Evolutionary conservation across 2,329 filamentous ascomycete genomes (phyloP).

Genomic region (Venturia effusa): DNA sequence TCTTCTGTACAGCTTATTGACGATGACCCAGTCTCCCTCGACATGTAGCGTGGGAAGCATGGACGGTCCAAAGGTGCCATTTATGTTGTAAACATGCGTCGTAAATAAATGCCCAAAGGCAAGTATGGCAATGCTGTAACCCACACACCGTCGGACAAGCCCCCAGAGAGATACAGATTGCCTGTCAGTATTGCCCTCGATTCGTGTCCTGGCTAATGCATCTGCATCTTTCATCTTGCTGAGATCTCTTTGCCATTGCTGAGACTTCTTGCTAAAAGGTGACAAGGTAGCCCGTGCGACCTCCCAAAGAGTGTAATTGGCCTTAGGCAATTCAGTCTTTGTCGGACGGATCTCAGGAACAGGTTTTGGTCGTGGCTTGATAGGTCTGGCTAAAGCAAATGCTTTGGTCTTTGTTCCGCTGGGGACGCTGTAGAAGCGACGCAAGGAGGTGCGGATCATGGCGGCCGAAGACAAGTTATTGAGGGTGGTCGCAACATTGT

Average conservation of each 20-base stretch:
- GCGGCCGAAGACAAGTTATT: background rate
- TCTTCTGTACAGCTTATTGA: constrained; percentile 55
- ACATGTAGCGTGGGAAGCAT: constrained; percentile 9
- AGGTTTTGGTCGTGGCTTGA: background rate
- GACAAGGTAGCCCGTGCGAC: background rate
- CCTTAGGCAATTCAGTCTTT: background rate
- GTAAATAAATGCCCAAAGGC: background rate
- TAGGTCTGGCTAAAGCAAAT: background rate
- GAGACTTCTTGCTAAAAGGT: background rate
- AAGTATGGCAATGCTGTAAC: background rate
- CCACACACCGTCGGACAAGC: background rate
- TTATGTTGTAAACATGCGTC: background rate
- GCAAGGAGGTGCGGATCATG: background rate
- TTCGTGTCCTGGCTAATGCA: background rate
- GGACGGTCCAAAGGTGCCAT: background rate
- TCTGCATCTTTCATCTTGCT: background rate
- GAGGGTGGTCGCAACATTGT: background rate
- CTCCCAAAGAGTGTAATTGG: background rate
- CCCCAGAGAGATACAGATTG: no score
- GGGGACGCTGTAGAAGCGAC: background rate
- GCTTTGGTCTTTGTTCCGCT: background rate
- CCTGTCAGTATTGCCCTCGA: no score
- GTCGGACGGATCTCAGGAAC: background rate
- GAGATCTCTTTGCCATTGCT: background rate
- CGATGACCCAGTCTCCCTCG: constrained; percentile 56